These are phyloP conservation scores for Cystobasidiaceae sp. DNA, from an alignment of 1,284 basidiomycete species.

Conservation along the genomic window DNA sequence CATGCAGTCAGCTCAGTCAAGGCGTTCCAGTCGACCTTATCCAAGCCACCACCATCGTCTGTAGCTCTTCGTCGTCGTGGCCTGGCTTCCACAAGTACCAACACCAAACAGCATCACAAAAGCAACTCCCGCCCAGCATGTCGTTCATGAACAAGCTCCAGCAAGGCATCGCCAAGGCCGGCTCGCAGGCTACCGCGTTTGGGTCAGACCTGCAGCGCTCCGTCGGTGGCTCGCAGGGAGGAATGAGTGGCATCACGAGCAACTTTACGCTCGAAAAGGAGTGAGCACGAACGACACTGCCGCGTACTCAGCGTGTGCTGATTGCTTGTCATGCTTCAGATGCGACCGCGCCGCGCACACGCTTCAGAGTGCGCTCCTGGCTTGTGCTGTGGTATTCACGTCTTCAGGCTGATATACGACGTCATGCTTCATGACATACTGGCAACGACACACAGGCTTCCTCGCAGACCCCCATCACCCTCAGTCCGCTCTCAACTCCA, in stretches of 20 bases:
- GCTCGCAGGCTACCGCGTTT: constrained; percentile 3
- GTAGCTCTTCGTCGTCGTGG: neutral
- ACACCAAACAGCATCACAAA: neutral
- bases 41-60: neutral
- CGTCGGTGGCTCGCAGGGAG: constrained; percentile 48
- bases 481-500: constrained; percentile 84
- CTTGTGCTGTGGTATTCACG: no score
- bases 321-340: constrained; percentile 55
- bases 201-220: constrained; percentile 6
- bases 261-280: constrained; percentile 61
- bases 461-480: constrained; percentile 82
- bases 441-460: constrained; percentile 19
- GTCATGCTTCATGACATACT: no score
- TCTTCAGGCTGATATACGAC: no score
- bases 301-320: neutral
- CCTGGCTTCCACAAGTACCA: neutral
- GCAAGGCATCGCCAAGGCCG: constrained; percentile 13
- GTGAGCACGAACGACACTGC: constrained; percentile 10
- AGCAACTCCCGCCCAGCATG: neutral
- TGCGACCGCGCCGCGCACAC: constrained; percentile 89
- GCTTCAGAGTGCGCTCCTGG: constrained; percentile 80
- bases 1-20: no score
- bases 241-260: constrained; percentile 64
- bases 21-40: no score
- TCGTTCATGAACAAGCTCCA: constrained; percentile 26